phyloP scores from a whole-genome alignment of 106 monocot species.

The Hemerocallis citrina region DNA sequence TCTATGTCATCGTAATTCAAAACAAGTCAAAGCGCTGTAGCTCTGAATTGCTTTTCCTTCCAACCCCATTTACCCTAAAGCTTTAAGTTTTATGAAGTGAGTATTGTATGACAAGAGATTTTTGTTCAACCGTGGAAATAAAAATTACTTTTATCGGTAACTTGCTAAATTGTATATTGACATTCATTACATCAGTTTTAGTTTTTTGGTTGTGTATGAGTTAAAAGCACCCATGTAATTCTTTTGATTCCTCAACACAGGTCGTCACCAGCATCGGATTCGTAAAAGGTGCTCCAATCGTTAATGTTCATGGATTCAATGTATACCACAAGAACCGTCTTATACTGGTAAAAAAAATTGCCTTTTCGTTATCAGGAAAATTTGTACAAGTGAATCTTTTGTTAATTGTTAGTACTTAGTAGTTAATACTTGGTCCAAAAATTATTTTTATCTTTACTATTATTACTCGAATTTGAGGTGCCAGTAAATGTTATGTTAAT shows the following conservation, averaged over 20 bases:
- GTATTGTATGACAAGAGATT: too few relatives aligned
- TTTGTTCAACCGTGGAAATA: not conserved
- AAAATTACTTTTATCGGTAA: not conserved
- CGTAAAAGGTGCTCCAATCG: slow-evolving; percentile 51
- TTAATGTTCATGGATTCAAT: slow-evolving; percentile 79
- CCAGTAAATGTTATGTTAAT: not conserved
- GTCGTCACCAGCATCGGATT: slow-evolving; percentile 67
- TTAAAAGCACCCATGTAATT: not conserved
- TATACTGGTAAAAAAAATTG: slow-evolving; percentile 45
- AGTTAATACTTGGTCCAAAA: not conserved
- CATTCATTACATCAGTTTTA: not conserved
- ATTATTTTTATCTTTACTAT: not conserved
- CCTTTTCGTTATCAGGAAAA: not conserved
- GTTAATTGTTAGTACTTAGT: not conserved
- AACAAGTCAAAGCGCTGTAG: too few relatives aligned
- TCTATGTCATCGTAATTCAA: too few relatives aligned
- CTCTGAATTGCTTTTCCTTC: too few relatives aligned
- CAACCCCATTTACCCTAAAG: too few relatives aligned
- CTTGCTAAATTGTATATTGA: not conserved
- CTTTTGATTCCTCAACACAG: not conserved
- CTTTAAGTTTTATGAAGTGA: too few relatives aligned
- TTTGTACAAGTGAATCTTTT: not conserved
- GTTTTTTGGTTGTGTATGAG: not conserved
- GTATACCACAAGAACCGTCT: slow-evolving; percentile 87
- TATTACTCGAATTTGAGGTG: not conserved